phyloP scores from a whole-genome alignment of 495 filamentous ascomycete species.

The Podospora conica region DNA sequence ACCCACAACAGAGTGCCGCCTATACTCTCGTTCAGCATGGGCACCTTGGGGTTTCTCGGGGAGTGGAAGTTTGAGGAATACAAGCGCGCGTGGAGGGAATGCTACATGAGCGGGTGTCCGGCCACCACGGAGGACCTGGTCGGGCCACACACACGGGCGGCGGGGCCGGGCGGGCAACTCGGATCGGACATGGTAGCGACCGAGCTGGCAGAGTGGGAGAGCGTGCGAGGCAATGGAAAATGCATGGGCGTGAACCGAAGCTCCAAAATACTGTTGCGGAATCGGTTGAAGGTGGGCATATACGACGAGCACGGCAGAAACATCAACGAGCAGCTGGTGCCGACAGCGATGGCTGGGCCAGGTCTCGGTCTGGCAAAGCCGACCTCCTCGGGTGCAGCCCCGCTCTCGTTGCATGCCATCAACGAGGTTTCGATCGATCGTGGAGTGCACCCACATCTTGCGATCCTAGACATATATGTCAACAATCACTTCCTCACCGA shows the following conservation, averaged over 20 bases:
- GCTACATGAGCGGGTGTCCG: constrained; percentile 82
- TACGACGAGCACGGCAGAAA: constrained; percentile 57
- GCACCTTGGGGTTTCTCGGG: constrained; percentile 86
- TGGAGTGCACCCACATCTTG: constrained; percentile 80
- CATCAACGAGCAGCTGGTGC: constrained; percentile 43
- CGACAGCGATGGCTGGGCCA: constrained; percentile 39
- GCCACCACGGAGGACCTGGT: constrained; percentile 42
- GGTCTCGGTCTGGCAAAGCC: constrained; percentile 20
- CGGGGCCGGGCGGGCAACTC: constrained; percentile 17
- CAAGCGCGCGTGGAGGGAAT: constrained; percentile 83
- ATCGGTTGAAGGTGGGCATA: constrained; percentile 76
- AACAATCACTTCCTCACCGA: constrained; percentile 82
- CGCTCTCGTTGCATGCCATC: constrained; percentile 67
- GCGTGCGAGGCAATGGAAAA: constrained; percentile 73
- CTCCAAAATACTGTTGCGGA: constrained; percentile 76
- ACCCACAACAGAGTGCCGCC: constrained; percentile 77
- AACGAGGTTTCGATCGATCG: constrained; percentile 95
- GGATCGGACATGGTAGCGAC: constrained; percentile 11
- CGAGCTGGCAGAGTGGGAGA: constrained; percentile 50
- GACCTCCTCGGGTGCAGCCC: constrained; percentile 10
- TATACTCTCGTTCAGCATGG: constrained; percentile 95
- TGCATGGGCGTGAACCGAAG: constrained; percentile 68
- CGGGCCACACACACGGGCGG: constrained; percentile 40
- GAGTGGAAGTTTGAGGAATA: constrained; percentile 94
- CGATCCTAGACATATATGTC: constrained; percentile 81